Evolutionary conservation across 129 eudicot species (phyloP).

Genomic region (Logfia minima): DNA sequence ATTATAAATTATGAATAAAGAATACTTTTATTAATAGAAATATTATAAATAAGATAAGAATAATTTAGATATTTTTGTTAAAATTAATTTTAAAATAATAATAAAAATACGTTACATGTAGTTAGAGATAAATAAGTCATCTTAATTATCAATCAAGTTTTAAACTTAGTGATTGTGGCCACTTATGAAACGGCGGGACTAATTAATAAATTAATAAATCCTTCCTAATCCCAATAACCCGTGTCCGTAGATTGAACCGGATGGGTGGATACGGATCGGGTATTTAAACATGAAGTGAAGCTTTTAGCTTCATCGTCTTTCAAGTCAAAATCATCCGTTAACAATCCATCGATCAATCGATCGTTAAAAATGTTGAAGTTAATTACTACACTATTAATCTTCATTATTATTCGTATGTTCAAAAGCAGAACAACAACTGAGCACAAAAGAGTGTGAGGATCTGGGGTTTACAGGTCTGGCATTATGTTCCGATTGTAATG

Average conservation of each 20-base stretch:
- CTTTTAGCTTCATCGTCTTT: not conserved
- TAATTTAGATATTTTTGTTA: too few species aligned
- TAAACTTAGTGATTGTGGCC: too few species aligned
- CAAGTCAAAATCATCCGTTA: not conserved
- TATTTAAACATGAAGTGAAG: not conserved
- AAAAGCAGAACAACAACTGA: slow-evolving; percentile 42
- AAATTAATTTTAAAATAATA: too few species aligned
- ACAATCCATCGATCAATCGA: not conserved
- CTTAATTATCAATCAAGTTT: too few species aligned
- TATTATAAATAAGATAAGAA: too few species aligned
- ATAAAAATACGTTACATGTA: too few species aligned
- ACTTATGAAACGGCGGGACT: too few species aligned
- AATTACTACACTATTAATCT: not conserved
- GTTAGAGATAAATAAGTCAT: too few species aligned
- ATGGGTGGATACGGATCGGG: not conserved
- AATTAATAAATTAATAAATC: too few species aligned
- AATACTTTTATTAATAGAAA: too few species aligned
- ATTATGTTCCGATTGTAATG: slow-evolving; percentile 88
- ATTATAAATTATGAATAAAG: too few species aligned
- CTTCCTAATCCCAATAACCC: not conserved
- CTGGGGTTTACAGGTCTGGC: slow-evolving; percentile 95
- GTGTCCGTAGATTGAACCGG: not conserved
- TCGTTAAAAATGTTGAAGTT: not conserved
- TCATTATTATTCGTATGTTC: slow-evolving; percentile 19
- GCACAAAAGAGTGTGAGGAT: slow-evolving; percentile 75